Evolutionary conservation across 2,329 filamentous ascomycete genomes (phyloP).

Genomic region (Hypoxylon sp.): DNA sequence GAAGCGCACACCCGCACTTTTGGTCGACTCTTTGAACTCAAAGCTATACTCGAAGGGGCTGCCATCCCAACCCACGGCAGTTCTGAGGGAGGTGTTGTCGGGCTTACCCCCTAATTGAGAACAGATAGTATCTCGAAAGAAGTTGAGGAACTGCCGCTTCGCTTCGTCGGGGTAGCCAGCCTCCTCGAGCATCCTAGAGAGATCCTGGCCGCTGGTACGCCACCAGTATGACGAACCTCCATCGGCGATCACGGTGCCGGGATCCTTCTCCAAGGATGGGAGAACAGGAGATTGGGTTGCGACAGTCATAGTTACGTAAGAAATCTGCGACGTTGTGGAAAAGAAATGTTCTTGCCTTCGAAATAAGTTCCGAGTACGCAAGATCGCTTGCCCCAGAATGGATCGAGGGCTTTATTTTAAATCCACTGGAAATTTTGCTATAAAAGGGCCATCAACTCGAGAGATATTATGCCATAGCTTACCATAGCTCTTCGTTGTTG

Average conservation of each 20-base stretch:
- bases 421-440: neutral
- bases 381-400: neutral
- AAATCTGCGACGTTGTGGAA: neutral
- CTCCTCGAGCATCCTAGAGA: conserved; percentile 15
- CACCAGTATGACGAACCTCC: conserved; percentile 12
- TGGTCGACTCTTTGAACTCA: conserved; percentile 12
- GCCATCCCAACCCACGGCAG: conserved; percentile 12
- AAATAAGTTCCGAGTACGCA: neutral
- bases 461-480: neutral
- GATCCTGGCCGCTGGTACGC: conserved; percentile 12
- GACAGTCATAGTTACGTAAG: conserved; percentile 1
- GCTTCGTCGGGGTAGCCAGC: conserved; percentile 5
- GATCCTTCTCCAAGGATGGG: neutral
- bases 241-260: neutral
- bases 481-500: neutral
- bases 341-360: neutral
- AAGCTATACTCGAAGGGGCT: conserved; percentile 10
- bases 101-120: conserved; percentile 9
- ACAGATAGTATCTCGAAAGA: conserved; percentile 14
- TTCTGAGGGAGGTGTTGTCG: neutral
- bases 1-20: conserved; percentile 10
- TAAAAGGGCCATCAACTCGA: neutral
- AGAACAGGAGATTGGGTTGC: conserved; percentile 12
- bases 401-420: neutral
- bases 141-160: conserved; percentile 17